These are phyloP conservation scores for Citrus hindsii DNA, from an alignment of 345 rosid genomes.

Conservation along the genomic window DNA sequence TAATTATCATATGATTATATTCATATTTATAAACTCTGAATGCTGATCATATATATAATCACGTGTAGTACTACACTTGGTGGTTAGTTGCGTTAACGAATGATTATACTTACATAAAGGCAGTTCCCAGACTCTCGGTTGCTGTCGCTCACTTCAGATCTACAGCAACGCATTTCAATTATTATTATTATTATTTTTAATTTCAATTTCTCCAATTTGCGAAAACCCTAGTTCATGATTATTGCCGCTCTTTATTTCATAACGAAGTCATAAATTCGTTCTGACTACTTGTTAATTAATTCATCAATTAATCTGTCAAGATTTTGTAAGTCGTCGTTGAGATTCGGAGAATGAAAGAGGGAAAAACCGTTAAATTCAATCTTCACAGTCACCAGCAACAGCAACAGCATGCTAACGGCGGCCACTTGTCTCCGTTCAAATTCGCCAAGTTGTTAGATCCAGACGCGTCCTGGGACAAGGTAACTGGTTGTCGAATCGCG, in stretches of 20 bases:
- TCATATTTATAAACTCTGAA: no score
- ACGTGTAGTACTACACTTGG: no score
- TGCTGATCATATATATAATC: no score
- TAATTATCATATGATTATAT: no score
- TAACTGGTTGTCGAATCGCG: constrained; percentile 2
- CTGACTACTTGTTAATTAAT: neutral
- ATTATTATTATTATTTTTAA: neutral
- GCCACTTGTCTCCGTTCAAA: constrained; percentile 66
- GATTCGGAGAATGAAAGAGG: constrained; percentile 52
- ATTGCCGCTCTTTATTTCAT: neutral
- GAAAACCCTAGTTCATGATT: constrained; percentile 1
- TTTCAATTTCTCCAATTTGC: neutral
- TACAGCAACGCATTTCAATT: constrained; percentile 1
- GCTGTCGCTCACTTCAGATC: neutral
- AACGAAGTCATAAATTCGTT: neutral
- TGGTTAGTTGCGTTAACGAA: no score
- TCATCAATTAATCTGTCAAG: neutral
- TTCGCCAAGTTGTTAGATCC: constrained; percentile 81
- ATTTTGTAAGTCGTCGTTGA: neutral
- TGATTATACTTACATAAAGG: no score
- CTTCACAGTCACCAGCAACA: constrained; percentile 39
- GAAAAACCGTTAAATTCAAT: constrained; percentile 45
- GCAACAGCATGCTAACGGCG: constrained; percentile 44
- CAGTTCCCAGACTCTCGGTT: no score
- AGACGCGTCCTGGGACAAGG: constrained; percentile 93